Evolutionary conservation across 495 filamentous ascomycete genomes (phyloP).

Genomic region (Penicillium steckii): DNA sequence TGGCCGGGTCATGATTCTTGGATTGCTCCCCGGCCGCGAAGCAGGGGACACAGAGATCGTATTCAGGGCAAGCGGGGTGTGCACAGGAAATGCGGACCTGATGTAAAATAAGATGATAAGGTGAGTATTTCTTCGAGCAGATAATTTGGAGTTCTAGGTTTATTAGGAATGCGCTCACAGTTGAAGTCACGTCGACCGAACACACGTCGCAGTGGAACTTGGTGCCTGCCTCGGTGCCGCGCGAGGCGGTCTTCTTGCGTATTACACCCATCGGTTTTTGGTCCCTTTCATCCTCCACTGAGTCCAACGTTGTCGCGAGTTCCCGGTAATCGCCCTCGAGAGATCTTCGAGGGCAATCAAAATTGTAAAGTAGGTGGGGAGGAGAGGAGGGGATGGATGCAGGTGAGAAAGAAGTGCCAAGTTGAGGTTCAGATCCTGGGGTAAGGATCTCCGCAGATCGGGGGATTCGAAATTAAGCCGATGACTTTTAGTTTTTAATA

Average conservation of each 20-base stretch:
- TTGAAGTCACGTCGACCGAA: conserved; percentile 91
- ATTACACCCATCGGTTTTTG: conserved; percentile 80
- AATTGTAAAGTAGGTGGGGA: conserved; percentile 3
- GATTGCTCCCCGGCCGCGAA: conserved; percentile 78
- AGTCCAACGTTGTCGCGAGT: conserved; percentile 35
- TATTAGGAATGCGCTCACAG: conserved; percentile 55
- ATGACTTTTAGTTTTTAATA: no score
- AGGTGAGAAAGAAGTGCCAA: conserved; percentile 3
- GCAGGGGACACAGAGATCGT: conserved; percentile 95
- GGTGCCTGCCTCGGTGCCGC: conserved; percentile 86
- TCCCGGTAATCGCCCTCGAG: conserved; percentile 32
- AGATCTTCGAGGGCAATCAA: conserved; percentile 29
- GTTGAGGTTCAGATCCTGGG: conserved; percentile 21
- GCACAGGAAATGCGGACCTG: conserved; percentile 95
- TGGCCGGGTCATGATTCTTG: conserved; percentile 76
- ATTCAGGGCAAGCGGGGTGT: conserved; percentile 78
- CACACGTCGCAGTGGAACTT: conserved; percentile 97
- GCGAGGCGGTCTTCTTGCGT: conserved; percentile 87
- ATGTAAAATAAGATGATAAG: not conserved
- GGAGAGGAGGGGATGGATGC: conserved; percentile 7
- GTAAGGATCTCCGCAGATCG: conserved; percentile 25
- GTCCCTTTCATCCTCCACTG: conserved; percentile 43
- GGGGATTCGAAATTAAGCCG: not conserved
- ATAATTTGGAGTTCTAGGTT: no score
- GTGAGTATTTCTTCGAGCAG: not conserved